Evolutionary conservation across 257 asterid genomes (phyloP), one percentile per base, ranked within the genome.

Genomic region (Cordia subcordata): DNA sequence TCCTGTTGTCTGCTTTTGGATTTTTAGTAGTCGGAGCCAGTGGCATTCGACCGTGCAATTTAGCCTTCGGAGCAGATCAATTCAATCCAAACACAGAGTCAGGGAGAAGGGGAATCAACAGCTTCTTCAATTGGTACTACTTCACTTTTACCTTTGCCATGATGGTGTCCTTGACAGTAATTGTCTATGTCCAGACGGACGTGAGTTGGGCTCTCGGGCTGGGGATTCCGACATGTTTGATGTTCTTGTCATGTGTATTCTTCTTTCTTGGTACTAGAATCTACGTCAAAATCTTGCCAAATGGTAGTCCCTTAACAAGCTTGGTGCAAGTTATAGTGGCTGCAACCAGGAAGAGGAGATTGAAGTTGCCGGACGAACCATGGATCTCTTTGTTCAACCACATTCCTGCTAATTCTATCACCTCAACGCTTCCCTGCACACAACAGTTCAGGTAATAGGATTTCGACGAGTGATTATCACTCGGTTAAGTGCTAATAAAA

Each of bases 81-180:
- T 72, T 72, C 44, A 37, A 72, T 33, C 77, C 77, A 15, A 66
- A 72, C 3, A 67, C 73, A 0, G 69, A 53, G 38, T 62, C 77
- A 8, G 77, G 77, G 8, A 67, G 65, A 58, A 72, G 49, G 13
- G 77, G 73, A 45, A 51, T 58, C 51, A 67, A 57, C 49, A 72
- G 77, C 49, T 72, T 72, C 73, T 72, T 72, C 52, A 72, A 72
- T 67, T 72, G 77, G 77, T 72, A 72, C 56, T 72, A 63, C 16
- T 72, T 72, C 66, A 61, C 72, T 57, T 66, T 61, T 32, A 72
- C 73, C 22, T 66, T 72, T 20, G 66, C 73, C 54, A 49, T 45
- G 53, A 56, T 72, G 65, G 21, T 66, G 14, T 72, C 77, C 1
- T 33, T 66, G 16, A 72, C 77, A 8, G 33, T 58, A 38, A 62